These are phyloP conservation scores for Puccinia horiana DNA, from an alignment of 1,284 basidiomycete genomes.

Conservation along the genomic window DNA sequence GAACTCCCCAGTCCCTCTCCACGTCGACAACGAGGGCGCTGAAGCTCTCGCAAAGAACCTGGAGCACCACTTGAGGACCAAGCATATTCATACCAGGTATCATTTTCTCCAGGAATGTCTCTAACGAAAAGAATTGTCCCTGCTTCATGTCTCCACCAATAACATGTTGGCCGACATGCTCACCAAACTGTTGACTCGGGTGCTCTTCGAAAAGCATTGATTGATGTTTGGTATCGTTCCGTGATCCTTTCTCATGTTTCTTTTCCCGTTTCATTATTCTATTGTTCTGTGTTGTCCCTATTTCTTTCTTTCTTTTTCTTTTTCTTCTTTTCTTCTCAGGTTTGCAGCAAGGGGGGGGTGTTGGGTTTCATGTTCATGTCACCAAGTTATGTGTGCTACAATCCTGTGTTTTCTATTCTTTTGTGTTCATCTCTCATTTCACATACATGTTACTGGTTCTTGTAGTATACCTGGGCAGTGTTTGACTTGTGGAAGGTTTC, in stretches of 20 bases:
- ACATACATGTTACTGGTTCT: too few relatives aligned
- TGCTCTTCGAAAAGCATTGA: not conserved
- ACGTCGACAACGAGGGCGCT: too few relatives aligned
- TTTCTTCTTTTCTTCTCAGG: not conserved
- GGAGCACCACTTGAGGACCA: not conserved
- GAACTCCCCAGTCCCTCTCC: not conserved
- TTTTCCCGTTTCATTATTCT: not conserved
- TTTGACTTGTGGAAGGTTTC: too few relatives aligned
- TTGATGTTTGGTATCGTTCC: not conserved
- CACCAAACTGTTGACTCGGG: not conserved
- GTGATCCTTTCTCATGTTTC: not conserved
- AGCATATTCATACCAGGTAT: not conserved
- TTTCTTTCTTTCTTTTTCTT: not conserved
- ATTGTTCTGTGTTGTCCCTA: too few relatives aligned
- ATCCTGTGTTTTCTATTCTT: too few relatives aligned
- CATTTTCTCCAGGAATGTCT: not conserved
- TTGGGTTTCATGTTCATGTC: too few relatives aligned
- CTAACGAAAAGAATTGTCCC: not conserved
- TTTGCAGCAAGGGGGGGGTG: too few relatives aligned
- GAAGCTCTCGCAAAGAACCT: not conserved
- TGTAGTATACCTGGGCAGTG: too few relatives aligned
- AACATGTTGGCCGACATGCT: not conserved
- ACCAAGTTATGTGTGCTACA: too few relatives aligned
- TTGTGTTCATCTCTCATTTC: too few relatives aligned
- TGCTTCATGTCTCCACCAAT: not conserved